phyloP scores from a whole-genome alignment of 257 asterid species.

The Primulina tabacum region DNA sequence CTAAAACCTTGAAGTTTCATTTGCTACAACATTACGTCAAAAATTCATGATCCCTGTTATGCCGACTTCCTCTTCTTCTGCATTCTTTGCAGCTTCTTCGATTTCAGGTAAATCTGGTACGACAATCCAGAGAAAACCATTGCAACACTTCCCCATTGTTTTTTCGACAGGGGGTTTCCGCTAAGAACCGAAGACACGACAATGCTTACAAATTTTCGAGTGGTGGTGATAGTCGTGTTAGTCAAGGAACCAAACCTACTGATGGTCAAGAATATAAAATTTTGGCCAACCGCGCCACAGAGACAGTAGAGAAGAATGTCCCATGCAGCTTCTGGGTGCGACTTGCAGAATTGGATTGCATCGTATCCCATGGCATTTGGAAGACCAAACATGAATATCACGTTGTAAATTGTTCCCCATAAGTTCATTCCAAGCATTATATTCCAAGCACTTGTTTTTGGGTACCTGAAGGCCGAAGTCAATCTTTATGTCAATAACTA shows the following conservation, averaged over 20 bases:
- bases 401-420: slow-evolving; percentile 94
- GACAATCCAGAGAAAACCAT: slow-evolving; percentile 97
- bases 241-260: slow-evolving; percentile 92
- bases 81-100: slow-evolving; percentile 65
- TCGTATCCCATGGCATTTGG: slow-evolving; percentile 77
- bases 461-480: slow-evolving; percentile 57
- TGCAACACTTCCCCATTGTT: slow-evolving; percentile 82
- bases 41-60: slow-evolving; percentile 26
- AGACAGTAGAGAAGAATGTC: slow-evolving; percentile 84
- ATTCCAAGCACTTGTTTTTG: slow-evolving; percentile 89
- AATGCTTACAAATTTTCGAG: slow-evolving; percentile 95
- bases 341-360: slow-evolving; percentile 76
- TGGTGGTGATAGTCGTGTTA: slow-evolving; percentile 94
- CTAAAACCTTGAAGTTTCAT: slow-evolving; percentile 24
- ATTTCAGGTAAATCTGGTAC: slow-evolving; percentile 82
- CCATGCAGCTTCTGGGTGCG: slow-evolving; percentile 96
- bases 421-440: slow-evolving; percentile 98
- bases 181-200: slow-evolving; percentile 83
- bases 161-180: slow-evolving; percentile 78
- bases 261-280: slow-evolving; percentile 83
- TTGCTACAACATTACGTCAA: slow-evolving; percentile 22
- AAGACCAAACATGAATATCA: slow-evolving; percentile 87
- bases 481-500: slow-evolving; percentile 5
- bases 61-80: slow-evolving; percentile 70
- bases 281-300: slow-evolving; percentile 97